A percentile compares a stretch with the other conserved stretches of the same genome.
phyloP scores from a whole-genome alignment of 768 basidiomycete species.

The Termitomyces sp. region DNA sequence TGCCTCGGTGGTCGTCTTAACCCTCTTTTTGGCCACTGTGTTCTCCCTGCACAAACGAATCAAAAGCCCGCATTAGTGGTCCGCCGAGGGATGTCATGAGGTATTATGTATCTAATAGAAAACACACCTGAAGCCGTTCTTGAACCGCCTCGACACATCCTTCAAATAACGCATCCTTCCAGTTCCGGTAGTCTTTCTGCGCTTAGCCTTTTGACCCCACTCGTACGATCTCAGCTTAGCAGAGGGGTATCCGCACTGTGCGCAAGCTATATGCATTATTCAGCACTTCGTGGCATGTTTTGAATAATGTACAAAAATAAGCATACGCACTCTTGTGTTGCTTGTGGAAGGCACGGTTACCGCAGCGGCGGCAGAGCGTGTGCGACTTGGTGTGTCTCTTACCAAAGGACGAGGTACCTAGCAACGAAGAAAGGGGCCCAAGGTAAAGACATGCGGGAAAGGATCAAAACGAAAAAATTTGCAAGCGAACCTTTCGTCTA shows the following conservation, averaged over 20 bases:
- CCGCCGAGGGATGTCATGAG: not conserved
- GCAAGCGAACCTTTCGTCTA: slow-evolving; percentile 82
- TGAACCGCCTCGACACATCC: slow-evolving; percentile 91
- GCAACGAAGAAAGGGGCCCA: slow-evolving; percentile 8
- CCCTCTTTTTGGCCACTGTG: slow-evolving; percentile 21
- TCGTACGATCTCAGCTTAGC: slow-evolving; percentile 95
- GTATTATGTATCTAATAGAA: no score
- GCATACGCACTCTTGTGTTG: slow-evolving; percentile 90
- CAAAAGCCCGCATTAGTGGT: not conserved
- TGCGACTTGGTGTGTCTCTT: slow-evolving; percentile 97
- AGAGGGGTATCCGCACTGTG: slow-evolving; percentile 93
- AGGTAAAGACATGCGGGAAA: slow-evolving; percentile 1
- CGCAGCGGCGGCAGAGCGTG: slow-evolving; percentile 97
- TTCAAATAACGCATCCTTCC: slow-evolving; percentile 95
- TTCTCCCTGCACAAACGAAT: slow-evolving; percentile 15
- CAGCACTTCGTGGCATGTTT: not conserved
- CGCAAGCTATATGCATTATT: slow-evolving; percentile 63
- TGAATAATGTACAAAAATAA: not conserved
- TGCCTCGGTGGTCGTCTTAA: slow-evolving; percentile 18
- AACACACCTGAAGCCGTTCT: slow-evolving; percentile 92
- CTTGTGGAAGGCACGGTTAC: slow-evolving; percentile 93
- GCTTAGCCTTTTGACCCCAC: slow-evolving; percentile 99
- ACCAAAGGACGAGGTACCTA: slow-evolving; percentile 97
- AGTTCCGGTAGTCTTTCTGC: slow-evolving; percentile 99
- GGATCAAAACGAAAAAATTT: slow-evolving; percentile 8